Base-by-base conservation (phyloP, 2,329 filamentous ascomycete species). In the Talaromyces sp. region DNA sequence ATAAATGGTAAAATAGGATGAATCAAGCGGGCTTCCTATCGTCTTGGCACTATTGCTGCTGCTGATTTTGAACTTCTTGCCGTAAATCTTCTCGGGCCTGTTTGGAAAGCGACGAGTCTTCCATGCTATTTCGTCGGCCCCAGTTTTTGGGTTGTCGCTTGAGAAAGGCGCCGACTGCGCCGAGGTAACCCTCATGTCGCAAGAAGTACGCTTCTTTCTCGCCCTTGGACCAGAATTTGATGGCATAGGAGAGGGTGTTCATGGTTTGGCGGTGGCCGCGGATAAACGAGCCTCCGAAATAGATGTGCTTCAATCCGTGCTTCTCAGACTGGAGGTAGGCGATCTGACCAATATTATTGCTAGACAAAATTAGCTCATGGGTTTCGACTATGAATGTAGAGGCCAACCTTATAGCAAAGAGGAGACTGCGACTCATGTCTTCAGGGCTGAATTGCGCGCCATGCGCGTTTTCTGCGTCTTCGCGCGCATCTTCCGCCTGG, bases 321-420 rank as follows among this genome's bases (percentile, higher is more conserved):
- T 96, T 95, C 73, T 97, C 93, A 6, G 91, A 95, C 73, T 98
- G 95, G n/a, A 99, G 82, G 74, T 95, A 97, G 50, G 95, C 92
- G 68, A 99, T 96, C 78, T 99, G 95, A 17, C 95, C 95, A 65
- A 98, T 97, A 77, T 98, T 98, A 80, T 98, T 98, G 73, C 89
- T 93, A 67, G 32, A 31, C 31, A 3, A 55, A 6, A 64, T 78
- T 64, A 76, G 73, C 52, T 31, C 56, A 3, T 27, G 29, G 29
- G 9, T n/a, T 51, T 17, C 32, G 19, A 56, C 11, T 32, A 64
- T 60, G 46, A n/a, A n/a, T n/a, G 60, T 4, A 35, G 27, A 41
- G 64, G 71, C 57, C 70, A 38, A 84, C 82, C 84, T 86, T 31
- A 98, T 91, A 26, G 95, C 95, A 76, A 96, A 99, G 0, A 99